Conservation (phyloP, 176 grass and related monocot species). For the Melocanna baccifera region DNA sequence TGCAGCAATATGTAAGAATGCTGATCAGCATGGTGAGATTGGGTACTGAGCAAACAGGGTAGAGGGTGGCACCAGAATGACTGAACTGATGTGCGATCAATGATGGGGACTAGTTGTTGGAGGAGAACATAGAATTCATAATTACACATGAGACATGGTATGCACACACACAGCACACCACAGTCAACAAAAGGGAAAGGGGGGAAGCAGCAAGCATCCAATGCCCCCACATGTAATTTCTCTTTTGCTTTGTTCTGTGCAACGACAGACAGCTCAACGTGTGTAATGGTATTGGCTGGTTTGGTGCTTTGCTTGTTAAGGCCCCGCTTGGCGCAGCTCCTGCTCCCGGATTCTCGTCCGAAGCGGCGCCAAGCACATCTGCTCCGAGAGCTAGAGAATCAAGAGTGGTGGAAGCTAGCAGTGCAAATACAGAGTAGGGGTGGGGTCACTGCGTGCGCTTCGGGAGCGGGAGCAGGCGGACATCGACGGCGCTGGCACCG, state of each 20-base stretch:
- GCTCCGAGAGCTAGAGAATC: too few species aligned
- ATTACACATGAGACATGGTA: constrained; percentile 15
- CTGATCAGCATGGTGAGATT: constrained; percentile 10
- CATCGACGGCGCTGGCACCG: too few species aligned
- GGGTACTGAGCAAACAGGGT: background rate
- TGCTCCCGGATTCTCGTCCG: too few species aligned
- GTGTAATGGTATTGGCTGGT: background rate
- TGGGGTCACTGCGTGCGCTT: too few species aligned
- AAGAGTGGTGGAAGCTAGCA: too few species aligned
- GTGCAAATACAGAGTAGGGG: too few species aligned
- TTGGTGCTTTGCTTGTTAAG: background rate
- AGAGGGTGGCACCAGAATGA: background rate
- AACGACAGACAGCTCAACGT: background rate
- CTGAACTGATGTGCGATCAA: background rate
- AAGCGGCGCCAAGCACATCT: too few species aligned
- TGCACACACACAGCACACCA: too few species aligned
- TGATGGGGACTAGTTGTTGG: constrained; percentile 10
- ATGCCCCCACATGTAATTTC: constrained; percentile 11
- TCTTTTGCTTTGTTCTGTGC: background rate
- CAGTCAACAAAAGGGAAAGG: background rate
- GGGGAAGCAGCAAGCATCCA: background rate
- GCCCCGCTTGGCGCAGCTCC: too few species aligned
- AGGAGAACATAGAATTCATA: background rate
- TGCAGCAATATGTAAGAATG: background rate
- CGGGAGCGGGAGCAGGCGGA: too few species aligned